A percentile compares a stretch with the other conserved stretches of the same genome.
Evolutionary conservation across 192 early-diverging fungal genomes (phyloP).

Genomic region (Geosiphon pyriformis): DNA sequence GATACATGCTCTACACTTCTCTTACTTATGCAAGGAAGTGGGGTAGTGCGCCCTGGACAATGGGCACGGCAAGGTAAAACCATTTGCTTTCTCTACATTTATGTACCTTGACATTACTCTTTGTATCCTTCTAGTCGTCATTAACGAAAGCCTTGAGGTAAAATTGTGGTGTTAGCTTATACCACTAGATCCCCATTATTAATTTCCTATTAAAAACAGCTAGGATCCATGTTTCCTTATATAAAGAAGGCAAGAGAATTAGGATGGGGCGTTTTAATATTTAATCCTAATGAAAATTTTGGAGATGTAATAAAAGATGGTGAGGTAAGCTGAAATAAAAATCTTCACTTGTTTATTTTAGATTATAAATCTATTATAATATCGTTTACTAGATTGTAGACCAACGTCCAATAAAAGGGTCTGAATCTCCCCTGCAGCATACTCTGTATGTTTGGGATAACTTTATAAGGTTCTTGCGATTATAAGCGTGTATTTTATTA

Average conservation of each 20-base stretch:
- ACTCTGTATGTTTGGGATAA: slow-evolving; percentile 29
- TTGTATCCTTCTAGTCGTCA: slow-evolving; percentile 19
- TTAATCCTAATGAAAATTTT: slow-evolving; percentile 29
- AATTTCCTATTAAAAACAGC: neutral
- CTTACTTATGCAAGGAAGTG: slow-evolving; percentile 28
- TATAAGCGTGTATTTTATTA: too few relatives aligned
- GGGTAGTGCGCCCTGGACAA: slow-evolving; percentile 31
- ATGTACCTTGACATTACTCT: neutral
- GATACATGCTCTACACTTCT: slow-evolving; percentile 10
- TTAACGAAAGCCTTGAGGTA: slow-evolving; percentile 33
- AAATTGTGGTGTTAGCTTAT: neutral
- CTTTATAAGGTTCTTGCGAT: slow-evolving; percentile 31
- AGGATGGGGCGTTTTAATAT: slow-evolving; percentile 25
- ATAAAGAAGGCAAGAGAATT: slow-evolving; percentile 23
- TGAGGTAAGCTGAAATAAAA: neutral
- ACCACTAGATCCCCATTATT: neutral
- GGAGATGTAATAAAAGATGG: neutral
- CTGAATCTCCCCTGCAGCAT: slow-evolving; percentile 25
- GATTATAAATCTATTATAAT: neutral
- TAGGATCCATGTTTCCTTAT: slow-evolving; percentile 30
- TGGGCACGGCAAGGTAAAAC: slow-evolving; percentile 27
- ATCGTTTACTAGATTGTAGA: neutral
- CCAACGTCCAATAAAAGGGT: neutral
- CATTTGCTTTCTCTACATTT: neutral
- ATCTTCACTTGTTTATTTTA: too few relatives aligned